Percentiles rank a stretch among this genome's conserved stretches.
Evolutionary conservation across 1,284 basidiomycete species (phyloP).

Genomic region (Phellinidium pouzarii): DNA sequence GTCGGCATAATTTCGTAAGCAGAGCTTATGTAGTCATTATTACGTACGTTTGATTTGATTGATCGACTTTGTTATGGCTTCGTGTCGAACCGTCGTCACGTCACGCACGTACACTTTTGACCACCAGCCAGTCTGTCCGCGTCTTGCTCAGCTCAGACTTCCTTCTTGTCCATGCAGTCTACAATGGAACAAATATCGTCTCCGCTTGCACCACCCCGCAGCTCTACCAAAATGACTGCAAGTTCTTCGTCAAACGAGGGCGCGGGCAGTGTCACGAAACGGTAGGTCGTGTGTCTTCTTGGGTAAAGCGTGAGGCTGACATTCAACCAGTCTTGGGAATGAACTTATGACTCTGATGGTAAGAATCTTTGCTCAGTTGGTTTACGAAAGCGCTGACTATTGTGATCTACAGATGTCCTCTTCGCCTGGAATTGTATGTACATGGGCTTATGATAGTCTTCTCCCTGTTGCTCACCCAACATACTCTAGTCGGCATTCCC

Average conservation of each 20-base stretch:
- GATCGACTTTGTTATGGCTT: too few relatives aligned
- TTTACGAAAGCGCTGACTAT: slow-evolving; percentile 7
- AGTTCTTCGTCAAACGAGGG: slow-evolving; percentile 45
- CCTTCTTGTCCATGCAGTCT: slow-evolving; percentile 1
- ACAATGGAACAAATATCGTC: slow-evolving; percentile 69
- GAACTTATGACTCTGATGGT: slow-evolving; percentile 85
- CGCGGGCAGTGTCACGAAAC: slow-evolving; percentile 74
- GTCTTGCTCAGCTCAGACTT: not conserved
- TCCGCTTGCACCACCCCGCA: slow-evolving; percentile 52
- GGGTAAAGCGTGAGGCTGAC: not conserved
- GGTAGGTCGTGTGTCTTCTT: slow-evolving; percentile 37
- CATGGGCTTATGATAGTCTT: not conserved
- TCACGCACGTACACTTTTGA: slow-evolving; percentile 2
- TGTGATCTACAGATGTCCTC: slow-evolving; percentile 61
- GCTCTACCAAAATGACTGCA: slow-evolving; percentile 47
- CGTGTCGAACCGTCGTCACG: slow-evolving; percentile 1
- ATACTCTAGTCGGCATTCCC: slow-evolving; percentile 69
- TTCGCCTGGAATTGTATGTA: slow-evolving; percentile 71
- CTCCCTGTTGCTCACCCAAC: not conserved
- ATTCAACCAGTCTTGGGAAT: slow-evolving; percentile 50
- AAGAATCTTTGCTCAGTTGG: not conserved
- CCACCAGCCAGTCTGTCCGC: slow-evolving; percentile 1
- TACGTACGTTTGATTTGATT: too few relatives aligned
- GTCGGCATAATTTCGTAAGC: too few relatives aligned
- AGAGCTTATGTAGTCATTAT: too few relatives aligned